Percentiles rank a stretch among this genome's conserved stretches.
Evolutionary conservation across 2,329 filamentous ascomycete genomes (phyloP).

Genomic region (Aspergillus eucalypticola): DNA sequence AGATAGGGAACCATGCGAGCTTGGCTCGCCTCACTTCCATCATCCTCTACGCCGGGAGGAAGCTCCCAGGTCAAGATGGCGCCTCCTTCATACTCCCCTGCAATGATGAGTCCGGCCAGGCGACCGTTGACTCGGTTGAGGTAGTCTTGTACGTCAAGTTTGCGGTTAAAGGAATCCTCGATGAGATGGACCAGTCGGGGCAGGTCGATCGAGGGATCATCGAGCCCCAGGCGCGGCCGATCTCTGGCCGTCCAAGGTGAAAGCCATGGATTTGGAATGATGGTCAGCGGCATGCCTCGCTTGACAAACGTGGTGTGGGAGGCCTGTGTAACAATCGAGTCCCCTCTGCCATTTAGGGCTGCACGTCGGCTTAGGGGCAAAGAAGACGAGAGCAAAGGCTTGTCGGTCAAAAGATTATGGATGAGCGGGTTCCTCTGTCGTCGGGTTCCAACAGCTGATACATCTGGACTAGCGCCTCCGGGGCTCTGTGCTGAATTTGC

Average conservation of each 20-base stretch:
- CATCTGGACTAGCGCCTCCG: conserved; percentile 30
- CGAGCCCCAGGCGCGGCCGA: conserved; percentile 66
- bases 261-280: conserved; percentile 70
- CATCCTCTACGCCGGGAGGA: conserved; percentile 61
- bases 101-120: conserved; percentile 88
- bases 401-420: conserved; percentile 93
- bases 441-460: conserved; percentile 56
- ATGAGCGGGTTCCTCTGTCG: conserved; percentile 80
- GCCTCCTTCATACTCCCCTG: conserved; percentile 93
- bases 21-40: conserved; percentile 53
- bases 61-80: conserved; percentile 94
- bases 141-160: conserved; percentile 81
- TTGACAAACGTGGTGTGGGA: conserved; percentile 80
- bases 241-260: conserved; percentile 68
- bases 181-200: conserved; percentile 81
- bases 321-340: conserved; percentile 40
- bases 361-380: conserved; percentile 70
- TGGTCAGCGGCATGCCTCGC: conserved; percentile 82
- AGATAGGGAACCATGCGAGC: conserved; percentile 83
- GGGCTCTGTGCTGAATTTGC: conserved; percentile 57
- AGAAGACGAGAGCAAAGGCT: conserved; percentile 88
- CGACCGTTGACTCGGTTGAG: conserved; percentile 75
- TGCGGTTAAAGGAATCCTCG: conserved; percentile 86
- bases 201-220: conserved; percentile 80
- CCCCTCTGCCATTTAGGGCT: conserved; percentile 30